Base-by-base conservation (phyloP, 257 asterid species). In the Solanum lignicaule region DNA sequence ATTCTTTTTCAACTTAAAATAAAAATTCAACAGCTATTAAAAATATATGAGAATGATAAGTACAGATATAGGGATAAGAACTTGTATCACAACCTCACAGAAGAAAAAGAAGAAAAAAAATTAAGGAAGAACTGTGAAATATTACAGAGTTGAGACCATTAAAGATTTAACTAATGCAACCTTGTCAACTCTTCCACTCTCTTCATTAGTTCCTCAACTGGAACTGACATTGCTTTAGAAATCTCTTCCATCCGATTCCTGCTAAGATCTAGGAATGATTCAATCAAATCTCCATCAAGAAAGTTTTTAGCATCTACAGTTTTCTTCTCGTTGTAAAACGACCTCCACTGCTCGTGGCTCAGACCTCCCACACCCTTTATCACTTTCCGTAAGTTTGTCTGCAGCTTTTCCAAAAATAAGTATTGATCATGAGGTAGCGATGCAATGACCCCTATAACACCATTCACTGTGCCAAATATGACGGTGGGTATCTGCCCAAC, bases 291-390 rank as follows among this genome's bases (percentile, higher is more conserved):
- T 1, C 99, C 99, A 52, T 97, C 99, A 90, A 97, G 91, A 90
- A 96, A 97, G 91, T 92, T 95, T 87, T 94, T 95, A 23, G 98
- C 93, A 52, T 96, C 99, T 5, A 87, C 92, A 0, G 96, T 95
- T 89, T 97, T 94, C 94, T 95, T 96, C 95, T 95, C 98, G 23
- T 92, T 97, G 94, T 92, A 95, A 87, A 96, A 96, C 8, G 99
- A 97, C 89, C 99, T 92, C 99, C 99, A 97, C 38, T 97, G 98
- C 88, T 97, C 99, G 15, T 97, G 99, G 90, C 98, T 91, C 85
- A 97, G 92, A 15, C 99, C 99, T 9, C 99, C 99, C 9, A 97
- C 98, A 5, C 99, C 99, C 92, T 94, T 96, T 55, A 97, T 96
- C 94, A 96, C 99, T 89, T 91, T 95, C 91, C 99, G 90, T 81